Base-by-base conservation (phyloP, 208 protist species). In the Trypanosoma avium region DNA sequence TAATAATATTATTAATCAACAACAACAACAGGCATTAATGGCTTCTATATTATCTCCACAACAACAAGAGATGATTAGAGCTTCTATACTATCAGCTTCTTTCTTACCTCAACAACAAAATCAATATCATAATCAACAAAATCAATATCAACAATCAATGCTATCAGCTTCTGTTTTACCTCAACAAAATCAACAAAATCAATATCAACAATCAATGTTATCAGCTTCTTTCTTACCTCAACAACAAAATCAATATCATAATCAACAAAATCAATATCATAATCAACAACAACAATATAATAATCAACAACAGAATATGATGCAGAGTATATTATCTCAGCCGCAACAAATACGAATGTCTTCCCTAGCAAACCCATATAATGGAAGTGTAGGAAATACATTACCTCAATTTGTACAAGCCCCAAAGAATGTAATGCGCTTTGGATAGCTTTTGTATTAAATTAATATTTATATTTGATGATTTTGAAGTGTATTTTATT, bases 401-500 rank as follows among this genome's bases (percentile, higher is more conserved):
- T n/a, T n/a, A n/a, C n/a, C n/a, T n/a, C n/a, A n/a, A n/a, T n/a
- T n/a, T n/a, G n/a, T n/a, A n/a, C n/a, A n/a, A n/a, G n/a, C n/a
- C 12, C 47, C 47, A 12, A 10, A 24, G 19, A 21, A 35, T 45
- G 59, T 15, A 64, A 64, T 35, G 24, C 32, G 35, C 33, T 64
- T 30, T 46, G 47, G 12, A 15, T 47, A 24, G 22, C 19, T 3
- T 4, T 24, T 19, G n/a, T 26, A 5, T n/a, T n/a, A n/a, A n/a
- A n/a, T n/a, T n/a, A n/a, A n/a, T n/a, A n/a, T n/a, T n/a, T n/a
- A n/a, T n/a, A n/a, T n/a, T n/a, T n/a, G n/a, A 19, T 55, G 26
- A 48, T 46, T 46, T 26, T 65, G 32, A 52, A 0, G 36, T 68
- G 40, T 38, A 6, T 58, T 22, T 35, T 38, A 45, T 30, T 38